Conservation (phyloP, 2,329 filamentous ascomycete species). For the Colletotrichum sp. region DNA sequence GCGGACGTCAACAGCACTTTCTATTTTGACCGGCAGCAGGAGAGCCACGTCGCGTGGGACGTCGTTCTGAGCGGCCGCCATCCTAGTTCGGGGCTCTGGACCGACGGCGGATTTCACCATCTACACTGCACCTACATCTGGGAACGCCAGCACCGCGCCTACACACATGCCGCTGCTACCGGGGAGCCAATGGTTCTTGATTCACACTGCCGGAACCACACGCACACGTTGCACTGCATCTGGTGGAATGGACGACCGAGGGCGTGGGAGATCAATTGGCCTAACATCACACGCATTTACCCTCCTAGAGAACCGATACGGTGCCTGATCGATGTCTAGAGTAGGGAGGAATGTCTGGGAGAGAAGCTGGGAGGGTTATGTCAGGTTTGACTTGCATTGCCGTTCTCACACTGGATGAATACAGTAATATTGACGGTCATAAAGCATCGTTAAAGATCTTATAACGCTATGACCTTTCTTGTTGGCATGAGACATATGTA, state of each 20-base stretch:
- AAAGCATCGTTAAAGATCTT: too few relatives aligned
- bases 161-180: neutral
- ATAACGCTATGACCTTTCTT: neutral
- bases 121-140: neutral
- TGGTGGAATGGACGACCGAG: neutral
- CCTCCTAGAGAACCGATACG: neutral
- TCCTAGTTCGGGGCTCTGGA: neutral
- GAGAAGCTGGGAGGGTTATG: fast-evolving
- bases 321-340: neutral
- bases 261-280: neutral
- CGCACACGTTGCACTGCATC: neutral
- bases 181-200: neutral
- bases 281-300: neutral
- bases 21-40: neutral
- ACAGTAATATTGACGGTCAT: neutral
- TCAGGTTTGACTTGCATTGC: neutral
- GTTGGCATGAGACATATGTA: neutral
- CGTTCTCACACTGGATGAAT: neutral
- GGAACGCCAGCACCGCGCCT: neutral
- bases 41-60: neutral
- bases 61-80: neutral
- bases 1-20: neutral
- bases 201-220: neutral
- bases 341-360: fast-evolving
- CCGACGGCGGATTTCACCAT: neutral